Evolutionary conservation across 257 asterid species (phyloP).

Genomic region (Paulownia fortunei): DNA sequence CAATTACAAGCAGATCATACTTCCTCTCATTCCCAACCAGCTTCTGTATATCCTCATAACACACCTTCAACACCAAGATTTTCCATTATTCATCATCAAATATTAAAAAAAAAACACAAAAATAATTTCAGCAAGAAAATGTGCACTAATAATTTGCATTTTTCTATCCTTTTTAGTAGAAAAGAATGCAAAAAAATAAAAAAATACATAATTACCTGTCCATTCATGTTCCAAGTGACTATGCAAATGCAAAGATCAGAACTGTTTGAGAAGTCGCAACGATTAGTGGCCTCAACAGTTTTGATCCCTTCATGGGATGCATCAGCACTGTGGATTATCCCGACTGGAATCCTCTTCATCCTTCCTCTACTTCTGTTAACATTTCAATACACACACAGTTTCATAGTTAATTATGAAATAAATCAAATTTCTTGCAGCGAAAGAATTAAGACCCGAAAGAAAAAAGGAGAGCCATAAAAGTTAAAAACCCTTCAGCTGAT

Average conservation of each 20-base stretch:
- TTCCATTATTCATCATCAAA: neutral
- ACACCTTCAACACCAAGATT: slow-evolving; percentile 40
- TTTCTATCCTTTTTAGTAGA: no score
- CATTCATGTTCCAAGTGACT: slow-evolving; percentile 82
- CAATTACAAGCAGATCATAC: slow-evolving; percentile 65
- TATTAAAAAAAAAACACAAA: neutral
- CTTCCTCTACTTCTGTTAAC: slow-evolving; percentile 31
- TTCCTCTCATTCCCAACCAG: slow-evolving; percentile 56
- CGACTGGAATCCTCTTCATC: slow-evolving; percentile 25
- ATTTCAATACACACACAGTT: no score
- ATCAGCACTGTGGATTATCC: slow-evolving; percentile 34
- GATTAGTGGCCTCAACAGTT: slow-evolving; percentile 45
- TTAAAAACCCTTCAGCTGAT: neutral
- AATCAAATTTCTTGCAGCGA: neutral
- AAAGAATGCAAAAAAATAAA: neutral
- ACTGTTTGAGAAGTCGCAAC: slow-evolving; percentile 51
- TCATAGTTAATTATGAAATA: neutral
- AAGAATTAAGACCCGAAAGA: no score
- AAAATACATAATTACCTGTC: slow-evolving; percentile 43
- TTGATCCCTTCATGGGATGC: slow-evolving; percentile 68
- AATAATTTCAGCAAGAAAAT: neutral
- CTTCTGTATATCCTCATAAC: slow-evolving; percentile 54
- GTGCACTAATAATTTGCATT: no score
- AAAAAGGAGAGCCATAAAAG: no score
- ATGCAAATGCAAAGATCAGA: slow-evolving; percentile 66